Conservation (phyloP, 2,329 filamentous ascomycete genomes). For the Metarhizium rileyi region DNA sequence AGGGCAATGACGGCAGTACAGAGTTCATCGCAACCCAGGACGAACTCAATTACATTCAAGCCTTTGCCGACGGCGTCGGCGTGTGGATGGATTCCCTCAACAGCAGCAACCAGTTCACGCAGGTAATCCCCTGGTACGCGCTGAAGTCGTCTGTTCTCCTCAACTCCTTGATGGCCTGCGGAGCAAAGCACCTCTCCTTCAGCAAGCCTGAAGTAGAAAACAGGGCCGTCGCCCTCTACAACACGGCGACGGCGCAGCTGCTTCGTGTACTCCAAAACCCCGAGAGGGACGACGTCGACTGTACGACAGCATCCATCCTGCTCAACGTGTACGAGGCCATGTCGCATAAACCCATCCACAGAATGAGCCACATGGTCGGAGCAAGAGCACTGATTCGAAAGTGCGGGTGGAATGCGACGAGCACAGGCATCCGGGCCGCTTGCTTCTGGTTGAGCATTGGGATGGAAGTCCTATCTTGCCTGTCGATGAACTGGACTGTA, state of each 20-base stretch:
- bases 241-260: constrained; percentile 71
- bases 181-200: constrained; percentile 68
- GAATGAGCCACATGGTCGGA: constrained; percentile 85
- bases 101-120: constrained; percentile 74
- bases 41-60: constrained; percentile 81
- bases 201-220: constrained; percentile 65
- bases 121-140: constrained; percentile 72
- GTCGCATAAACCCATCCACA: constrained; percentile 66
- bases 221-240: constrained; percentile 74
- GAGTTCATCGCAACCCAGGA: constrained; percentile 65
- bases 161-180: constrained; percentile 82
- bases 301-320: constrained; percentile 77
- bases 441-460: constrained; percentile 94
- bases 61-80: constrained; percentile 83
- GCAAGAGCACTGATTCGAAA: constrained; percentile 80
- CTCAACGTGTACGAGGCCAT: constrained; percentile 91
- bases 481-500: constrained; percentile 78
- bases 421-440: constrained; percentile 68
- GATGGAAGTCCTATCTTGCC: constrained; percentile 80
- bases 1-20: constrained; percentile 20
- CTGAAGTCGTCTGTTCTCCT: constrained; percentile 78
- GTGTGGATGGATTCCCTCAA: constrained; percentile 94
- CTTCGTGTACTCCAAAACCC: constrained; percentile 72
- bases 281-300: constrained; percentile 72
- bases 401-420: constrained; percentile 76